phyloP scores from a whole-genome alignment of 768 basidiomycete genomes.

The Lactarius indigo region DNA sequence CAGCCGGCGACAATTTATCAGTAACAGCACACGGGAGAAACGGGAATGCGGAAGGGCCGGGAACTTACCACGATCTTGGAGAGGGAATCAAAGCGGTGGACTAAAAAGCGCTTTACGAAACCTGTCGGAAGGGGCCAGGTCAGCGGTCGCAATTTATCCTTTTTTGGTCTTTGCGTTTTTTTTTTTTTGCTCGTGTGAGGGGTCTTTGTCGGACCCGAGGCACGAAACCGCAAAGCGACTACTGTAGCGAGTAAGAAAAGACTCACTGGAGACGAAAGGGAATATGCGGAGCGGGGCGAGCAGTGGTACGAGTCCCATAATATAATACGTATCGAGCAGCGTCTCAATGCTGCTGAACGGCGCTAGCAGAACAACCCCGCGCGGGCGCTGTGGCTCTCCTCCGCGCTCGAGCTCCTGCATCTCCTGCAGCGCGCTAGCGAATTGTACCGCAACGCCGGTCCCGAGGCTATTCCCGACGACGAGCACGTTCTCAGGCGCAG shows the following conservation, averaged over 20 bases:
- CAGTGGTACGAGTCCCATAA: conserved; percentile 66
- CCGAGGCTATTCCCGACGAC: conserved; percentile 88
- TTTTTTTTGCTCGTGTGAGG: not conserved
- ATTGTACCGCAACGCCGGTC: conserved; percentile 62
- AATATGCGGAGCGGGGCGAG: conserved; percentile 65
- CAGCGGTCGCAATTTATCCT: not conserved
- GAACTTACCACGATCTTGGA: conserved; percentile 53
- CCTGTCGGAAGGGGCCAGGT: conserved; percentile 34
- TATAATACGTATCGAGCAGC: conserved; percentile 62
- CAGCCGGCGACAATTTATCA: not conserved
- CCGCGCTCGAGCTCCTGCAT: not conserved
- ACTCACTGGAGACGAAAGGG: conserved; percentile 61
- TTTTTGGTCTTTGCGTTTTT: not conserved
- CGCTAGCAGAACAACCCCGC: conserved; percentile 41
- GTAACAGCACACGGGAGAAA: not conserved
- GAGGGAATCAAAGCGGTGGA: conserved; percentile 61
- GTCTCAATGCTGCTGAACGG: conserved; percentile 38
- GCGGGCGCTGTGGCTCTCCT: conserved; percentile 31
- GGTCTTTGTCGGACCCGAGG: not conserved
- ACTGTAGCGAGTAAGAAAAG: not conserved
- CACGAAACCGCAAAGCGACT: not conserved
- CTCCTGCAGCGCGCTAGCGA: conserved; percentile 39
- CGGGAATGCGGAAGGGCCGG: not conserved
- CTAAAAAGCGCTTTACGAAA: conserved; percentile 50
- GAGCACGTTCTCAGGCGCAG: conserved; percentile 55